Evolutionary conservation across 345 rosid genomes (phyloP), one percentile per base, ranked within the genome.

Genomic region (Euphorbia peplus): DNA sequence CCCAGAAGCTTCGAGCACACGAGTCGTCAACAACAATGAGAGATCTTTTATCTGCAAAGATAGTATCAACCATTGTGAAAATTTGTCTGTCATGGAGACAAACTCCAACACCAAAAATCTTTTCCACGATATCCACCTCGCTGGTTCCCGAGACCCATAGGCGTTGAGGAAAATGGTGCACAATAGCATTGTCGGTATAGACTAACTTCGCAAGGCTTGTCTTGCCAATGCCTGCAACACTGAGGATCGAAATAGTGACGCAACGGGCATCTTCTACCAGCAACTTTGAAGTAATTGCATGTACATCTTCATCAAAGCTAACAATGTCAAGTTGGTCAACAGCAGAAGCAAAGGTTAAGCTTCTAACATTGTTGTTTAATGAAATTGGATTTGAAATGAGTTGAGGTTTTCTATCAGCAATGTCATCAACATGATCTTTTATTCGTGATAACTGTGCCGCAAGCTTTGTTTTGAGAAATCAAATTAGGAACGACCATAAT

Each of bases 171-270:
- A 67, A 73, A 41, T 60, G 35, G 10, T 61, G 7, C 22, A 8
- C 46, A 60, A 66, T 51, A 66, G 29, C 71, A 7, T 50, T 22
- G 63, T 57, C 46, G 4, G 39, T 8, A 51, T 66, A 73, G 7
- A 73, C 39, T 11, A 41, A 60, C 24, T 26, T 60, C 7, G 67
- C 76, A 41, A 73, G 56, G 30, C 71, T 39, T 1, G 71, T 67
- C 71, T 73, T 73, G 56, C 71, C 71, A 28, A 73, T 51, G 8
- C 76, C 63, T 4, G 26, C 21, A 37, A 35, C 53, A 15, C 72
- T 73, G 4, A 71, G 44, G 41, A 76, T 71, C 22, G 75, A 76
- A 67, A 71, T 46, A 15, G 64, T 54, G 50, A 62, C 1, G 66
- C 30, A 61, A 3, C 65, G 30, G 61, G 32, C 30, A 67, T 48